Percentiles rank a stretch among this genome's conserved stretches.
Evolutionary conservation across 129 eudicot genomes (phyloP).

Genomic region (Calendula officinalis): DNA sequence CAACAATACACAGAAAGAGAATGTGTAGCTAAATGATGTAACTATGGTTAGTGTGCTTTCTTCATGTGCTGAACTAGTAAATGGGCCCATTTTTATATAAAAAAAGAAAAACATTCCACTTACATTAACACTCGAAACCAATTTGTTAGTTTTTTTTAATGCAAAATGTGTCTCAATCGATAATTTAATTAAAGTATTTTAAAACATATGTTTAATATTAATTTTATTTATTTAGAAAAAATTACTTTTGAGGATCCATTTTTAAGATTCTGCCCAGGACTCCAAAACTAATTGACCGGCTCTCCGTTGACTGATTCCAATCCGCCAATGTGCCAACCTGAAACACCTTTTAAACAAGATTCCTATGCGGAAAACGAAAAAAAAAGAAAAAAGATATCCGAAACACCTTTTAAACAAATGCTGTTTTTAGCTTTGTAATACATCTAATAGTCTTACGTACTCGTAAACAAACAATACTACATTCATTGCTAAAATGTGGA

Average conservation of each 20-base stretch:
- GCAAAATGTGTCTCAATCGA: slow-evolving; percentile 44
- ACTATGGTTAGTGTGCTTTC: slow-evolving; percentile 47
- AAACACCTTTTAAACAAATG: neutral
- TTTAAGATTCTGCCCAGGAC: too few relatives aligned
- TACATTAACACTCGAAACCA: slow-evolving; percentile 44
- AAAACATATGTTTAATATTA: slow-evolving; percentile 18
- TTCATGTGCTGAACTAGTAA: slow-evolving; percentile 43
- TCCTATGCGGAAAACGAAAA: too few relatives aligned
- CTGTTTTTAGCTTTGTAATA: neutral
- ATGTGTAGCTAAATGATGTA: slow-evolving; percentile 46
- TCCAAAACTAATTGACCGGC: too few relatives aligned
- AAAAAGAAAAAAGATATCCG: too few relatives aligned
- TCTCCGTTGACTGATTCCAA: too few relatives aligned
- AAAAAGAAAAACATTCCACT: slow-evolving; percentile 29
- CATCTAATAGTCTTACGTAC: too few relatives aligned
- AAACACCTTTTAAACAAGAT: too few relatives aligned
- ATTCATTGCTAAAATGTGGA: too few relatives aligned
- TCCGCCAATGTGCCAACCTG: too few relatives aligned
- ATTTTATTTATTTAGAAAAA: neutral
- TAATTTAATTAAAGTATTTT: slow-evolving; percentile 31
- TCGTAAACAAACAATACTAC: too few relatives aligned
- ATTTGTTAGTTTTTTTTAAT: slow-evolving; percentile 36
- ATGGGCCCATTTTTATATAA: slow-evolving; percentile 41
- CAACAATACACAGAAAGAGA: slow-evolving; percentile 46
- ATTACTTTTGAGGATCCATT: too few relatives aligned